Evolutionary conservation across 2,329 filamentous ascomycete genomes (phyloP), one percentile per base, ranked within the genome.

Genomic region (Cladosporium sp.): DNA sequence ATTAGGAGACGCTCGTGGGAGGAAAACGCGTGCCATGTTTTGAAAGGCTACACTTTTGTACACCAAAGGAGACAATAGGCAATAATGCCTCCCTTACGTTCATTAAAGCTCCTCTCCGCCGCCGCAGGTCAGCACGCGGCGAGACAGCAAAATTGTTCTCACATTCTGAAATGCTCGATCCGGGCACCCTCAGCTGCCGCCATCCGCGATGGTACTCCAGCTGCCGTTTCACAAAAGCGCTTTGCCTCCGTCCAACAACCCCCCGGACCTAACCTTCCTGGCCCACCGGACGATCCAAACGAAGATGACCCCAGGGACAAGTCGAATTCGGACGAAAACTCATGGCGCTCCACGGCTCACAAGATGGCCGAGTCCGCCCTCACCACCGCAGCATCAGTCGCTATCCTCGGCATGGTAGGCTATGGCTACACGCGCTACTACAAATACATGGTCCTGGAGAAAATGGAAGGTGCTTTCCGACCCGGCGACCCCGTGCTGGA

Each of bases 391-490:
- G 75, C 76, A 7, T 77, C 74, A 29, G 72, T 78, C 48, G 66
- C 71, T 40, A 70, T 79, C 41, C 64, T 79, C 7, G 75, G 70
- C 39, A 55, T 54, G 4, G 86, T 88, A 6, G 89, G 85, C 19
- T 92, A 88, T 67, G 77, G 78, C 42, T 95, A 57, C 48, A 59
- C 58, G 19, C 58, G 73, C 22, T 76, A 75, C 61, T 72, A 99
- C 80, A 99, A 99, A 73, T 79, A 85, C 70, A 72, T 95, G 50
- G 89, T 97, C 22, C 74, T 97, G n/a, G 74, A 84, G 57, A 99
- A 99, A 72, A 97, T 99, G 77, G 82, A 88, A 58, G 86, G 87
- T 60, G 93, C 93, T 19, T 99, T 99, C 69, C 79, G 86, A 52
- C 90, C 91, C 1, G 93, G 93, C 9, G 93, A 99, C 66, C 20